Conservation (phyloP, 1,284 basidiomycete species). For the Stereum hirsutum region DNA sequence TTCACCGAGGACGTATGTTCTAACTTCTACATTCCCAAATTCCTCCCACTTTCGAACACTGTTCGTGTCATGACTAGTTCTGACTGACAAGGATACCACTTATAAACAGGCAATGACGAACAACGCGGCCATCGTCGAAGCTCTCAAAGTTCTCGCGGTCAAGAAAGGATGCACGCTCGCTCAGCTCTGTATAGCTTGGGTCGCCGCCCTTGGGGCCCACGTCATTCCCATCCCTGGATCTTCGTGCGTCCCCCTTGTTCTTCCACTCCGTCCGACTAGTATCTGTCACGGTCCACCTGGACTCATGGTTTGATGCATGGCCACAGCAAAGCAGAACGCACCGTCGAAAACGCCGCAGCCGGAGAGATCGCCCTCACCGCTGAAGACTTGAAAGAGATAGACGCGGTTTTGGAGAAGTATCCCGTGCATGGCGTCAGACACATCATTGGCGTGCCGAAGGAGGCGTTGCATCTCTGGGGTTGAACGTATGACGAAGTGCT, state of each 20-base stretch:
- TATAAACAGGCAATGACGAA: conserved; percentile 32
- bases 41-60: neutral
- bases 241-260: conserved; percentile 27
- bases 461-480: neutral
- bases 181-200: conserved; percentile 58
- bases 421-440: conserved; percentile 9
- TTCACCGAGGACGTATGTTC: conserved; percentile 23
- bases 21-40: no score
- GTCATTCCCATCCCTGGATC: conserved; percentile 49
- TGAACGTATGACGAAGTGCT: no score
- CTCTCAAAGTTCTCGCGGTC: conserved; percentile 32
- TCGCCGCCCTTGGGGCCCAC: conserved; percentile 34
- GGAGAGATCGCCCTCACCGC: conserved; percentile 25
- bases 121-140: conserved; percentile 49
- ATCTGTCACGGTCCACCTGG: no score
- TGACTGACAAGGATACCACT: neutral
- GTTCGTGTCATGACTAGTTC: neutral
- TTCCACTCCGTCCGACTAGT: no score
- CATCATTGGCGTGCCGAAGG: neutral
- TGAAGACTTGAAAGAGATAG: conserved; percentile 27
- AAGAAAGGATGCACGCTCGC: conserved; percentile 42
- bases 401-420: conserved; percentile 16
- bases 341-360: conserved; percentile 27
- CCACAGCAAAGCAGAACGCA: conserved; percentile 14
- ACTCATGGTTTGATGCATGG: neutral